These are phyloP conservation scores for Cutaneotrichosporon cavernicola DNA, from an alignment of 1,284 basidiomycete species.

Conservation along the genomic window DNA sequence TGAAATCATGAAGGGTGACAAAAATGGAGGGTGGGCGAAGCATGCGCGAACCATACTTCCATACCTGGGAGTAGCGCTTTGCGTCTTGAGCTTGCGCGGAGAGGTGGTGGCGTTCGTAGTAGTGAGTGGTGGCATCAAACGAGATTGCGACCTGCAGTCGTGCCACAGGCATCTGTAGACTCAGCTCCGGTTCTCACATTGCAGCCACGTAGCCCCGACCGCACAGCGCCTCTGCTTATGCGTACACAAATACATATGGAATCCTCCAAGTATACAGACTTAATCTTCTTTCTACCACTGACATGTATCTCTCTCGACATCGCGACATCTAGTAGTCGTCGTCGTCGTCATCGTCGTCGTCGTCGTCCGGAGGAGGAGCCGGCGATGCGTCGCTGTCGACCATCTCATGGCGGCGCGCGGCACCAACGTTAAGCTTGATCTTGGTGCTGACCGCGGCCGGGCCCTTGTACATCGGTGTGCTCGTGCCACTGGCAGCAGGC, in stretches of 20 bases:
- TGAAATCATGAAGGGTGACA: too few relatives aligned
- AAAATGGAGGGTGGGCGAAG: too few relatives aligned
- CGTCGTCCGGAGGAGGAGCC: constrained; percentile 32
- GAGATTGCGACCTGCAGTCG: too few relatives aligned
- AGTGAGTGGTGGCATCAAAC: too few relatives aligned
- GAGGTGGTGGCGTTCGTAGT: too few relatives aligned
- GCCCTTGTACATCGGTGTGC: constrained; percentile 50
- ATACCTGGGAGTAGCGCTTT: too few relatives aligned
- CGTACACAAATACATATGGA: background rate
- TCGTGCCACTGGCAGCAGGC: constrained; percentile 40
- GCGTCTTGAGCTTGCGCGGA: too few relatives aligned
- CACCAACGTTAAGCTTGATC: constrained; percentile 44
- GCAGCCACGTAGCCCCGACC: background rate
- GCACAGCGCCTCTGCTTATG: background rate
- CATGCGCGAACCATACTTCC: too few relatives aligned
- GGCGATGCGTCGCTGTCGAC: constrained; percentile 23
- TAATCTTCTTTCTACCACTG: background rate
- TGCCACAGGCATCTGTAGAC: too few relatives aligned
- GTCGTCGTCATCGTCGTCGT: constrained; percentile 24
- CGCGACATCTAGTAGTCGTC: constrained; percentile 6
- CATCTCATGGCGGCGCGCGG: constrained; percentile 24
- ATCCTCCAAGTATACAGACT: constrained; percentile 1
- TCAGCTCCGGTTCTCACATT: too few relatives aligned
- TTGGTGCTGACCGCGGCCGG: constrained; percentile 31
- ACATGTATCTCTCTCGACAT: background rate